phyloP scores from a whole-genome alignment of 208 protist genomes.

The Blechomonas ayalai region DNA sequence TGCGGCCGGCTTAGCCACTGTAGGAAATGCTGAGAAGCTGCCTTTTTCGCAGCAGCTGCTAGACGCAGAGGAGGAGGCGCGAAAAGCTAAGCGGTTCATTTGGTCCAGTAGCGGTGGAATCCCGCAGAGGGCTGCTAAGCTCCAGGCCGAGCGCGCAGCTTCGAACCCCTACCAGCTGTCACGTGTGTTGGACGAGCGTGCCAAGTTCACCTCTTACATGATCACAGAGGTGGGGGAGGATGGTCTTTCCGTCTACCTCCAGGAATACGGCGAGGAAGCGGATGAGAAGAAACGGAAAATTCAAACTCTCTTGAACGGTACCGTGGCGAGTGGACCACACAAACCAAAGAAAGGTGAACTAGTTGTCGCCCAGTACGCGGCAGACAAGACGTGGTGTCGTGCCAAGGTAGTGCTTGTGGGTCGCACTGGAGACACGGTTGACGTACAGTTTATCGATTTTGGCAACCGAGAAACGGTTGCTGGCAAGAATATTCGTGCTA shows the following conservation, averaged over 20 bases:
- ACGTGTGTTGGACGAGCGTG: slow-evolving; percentile 33
- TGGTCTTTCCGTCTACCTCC: slow-evolving; percentile 68
- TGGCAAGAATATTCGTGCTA: slow-evolving; percentile 42
- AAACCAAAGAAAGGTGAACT: slow-evolving; percentile 60
- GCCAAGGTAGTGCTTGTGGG: slow-evolving; percentile 46
- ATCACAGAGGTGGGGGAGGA: slow-evolving; percentile 69
- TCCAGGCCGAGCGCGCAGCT: slow-evolving; percentile 44
- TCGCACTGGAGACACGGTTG: slow-evolving; percentile 21
- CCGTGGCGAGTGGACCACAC: slow-evolving; percentile 16
- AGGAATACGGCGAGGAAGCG: slow-evolving; percentile 29
- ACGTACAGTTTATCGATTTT: slow-evolving; percentile 86
- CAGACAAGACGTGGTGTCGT: slow-evolving; percentile 78
- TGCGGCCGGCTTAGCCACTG: slow-evolving; percentile 66
- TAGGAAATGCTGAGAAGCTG: slow-evolving; percentile 64
- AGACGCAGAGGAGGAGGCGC: slow-evolving; percentile 60
- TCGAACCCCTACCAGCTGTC: slow-evolving; percentile 19
- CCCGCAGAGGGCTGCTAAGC: slow-evolving; percentile 58
- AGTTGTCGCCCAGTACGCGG: slow-evolving; percentile 62
- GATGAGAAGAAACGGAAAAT: slow-evolving; percentile 33
- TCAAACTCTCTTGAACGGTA: slow-evolving; percentile 50
- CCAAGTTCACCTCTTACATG: slow-evolving; percentile 31
- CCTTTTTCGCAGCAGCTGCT: slow-evolving; percentile 65
- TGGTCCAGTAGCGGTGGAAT: slow-evolving; percentile 40
- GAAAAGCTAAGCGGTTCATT: slow-evolving; percentile 43
- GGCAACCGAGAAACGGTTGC: slow-evolving; percentile 61